Base-by-base conservation (phyloP, 2,329 filamentous ascomycete species). In the Ceratocystis colombiana region DNA sequence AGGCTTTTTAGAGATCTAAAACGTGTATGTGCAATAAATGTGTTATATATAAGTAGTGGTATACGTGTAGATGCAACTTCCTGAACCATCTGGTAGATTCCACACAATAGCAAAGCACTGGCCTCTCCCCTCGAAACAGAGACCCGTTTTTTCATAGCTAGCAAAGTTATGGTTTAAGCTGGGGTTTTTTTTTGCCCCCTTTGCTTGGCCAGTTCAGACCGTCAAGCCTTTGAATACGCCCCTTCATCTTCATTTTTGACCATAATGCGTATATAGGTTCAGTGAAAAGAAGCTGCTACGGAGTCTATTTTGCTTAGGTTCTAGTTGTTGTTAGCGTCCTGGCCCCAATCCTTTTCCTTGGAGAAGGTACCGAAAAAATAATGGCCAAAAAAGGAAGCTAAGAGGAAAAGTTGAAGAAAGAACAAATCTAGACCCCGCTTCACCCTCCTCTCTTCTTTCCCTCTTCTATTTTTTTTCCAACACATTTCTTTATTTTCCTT, bases 401-500 rank as follows among this genome's bases (percentile, higher is more conserved):
- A 25, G 46, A 50, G 30, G 20, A 64, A 41, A 41, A 44, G 53
- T 30, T 33, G 28, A 50, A 53, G 33, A 55, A 64, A 50, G 46
- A 64, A 22, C 22, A 50, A 50, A 20, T 28, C 30, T 41, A 44
- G 25, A 48, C 41, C 61, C 45, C 55, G 55, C 55, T 59, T 59
- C 55, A n/a, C 15, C 15, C 55, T 59, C 28, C 22, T 25, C 55
- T 59, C 55, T 37, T 33, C 12, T 57, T 28, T 57, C 53, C 28
- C 55, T 59, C 55, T 59, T 33, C 17, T 37, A 8, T 37, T 30
- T 59, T 57, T 50, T 53, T 53, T 53, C 25, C 48, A 53, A 2
- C 48, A 53, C 25, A 59, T 59, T 41, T 59, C 55, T 37, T 30
- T n/a, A 59, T 10, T 30, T 59, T 30, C 55, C 55, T 59, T 59